These are phyloP conservation scores for Lenzites betulinus DNA, from an alignment of 768 basidiomycete species.

Conservation along the genomic window DNA sequence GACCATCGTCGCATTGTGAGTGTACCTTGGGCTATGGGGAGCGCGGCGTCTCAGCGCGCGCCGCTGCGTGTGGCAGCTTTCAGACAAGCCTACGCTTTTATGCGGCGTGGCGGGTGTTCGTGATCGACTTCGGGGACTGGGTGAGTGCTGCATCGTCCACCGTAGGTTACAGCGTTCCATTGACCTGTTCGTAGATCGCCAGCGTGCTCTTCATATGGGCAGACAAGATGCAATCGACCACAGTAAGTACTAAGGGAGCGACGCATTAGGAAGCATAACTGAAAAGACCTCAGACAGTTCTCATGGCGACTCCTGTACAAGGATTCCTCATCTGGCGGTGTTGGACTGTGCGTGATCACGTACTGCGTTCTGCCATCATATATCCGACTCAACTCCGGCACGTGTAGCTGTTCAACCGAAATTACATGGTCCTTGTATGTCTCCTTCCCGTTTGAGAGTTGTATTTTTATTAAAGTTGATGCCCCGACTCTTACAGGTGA, in stretches of 20 bases:
- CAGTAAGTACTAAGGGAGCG: conserved; percentile 7
- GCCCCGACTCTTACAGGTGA: not conserved
- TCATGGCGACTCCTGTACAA: conserved; percentile 32
- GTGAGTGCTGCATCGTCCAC: conserved; percentile 22
- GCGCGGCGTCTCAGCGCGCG: not conserved
- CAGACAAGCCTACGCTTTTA: conserved; percentile 27
- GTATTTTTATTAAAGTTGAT: too few relatives aligned
- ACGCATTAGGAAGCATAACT: not conserved
- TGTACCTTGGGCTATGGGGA: not conserved
- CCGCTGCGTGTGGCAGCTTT: conserved; percentile 14
- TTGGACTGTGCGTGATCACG: conserved; percentile 25
- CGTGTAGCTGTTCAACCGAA: conserved; percentile 19
- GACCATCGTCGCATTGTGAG: conserved; percentile 27
- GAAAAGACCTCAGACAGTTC: conserved; percentile 16
- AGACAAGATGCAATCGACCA: conserved; percentile 21
- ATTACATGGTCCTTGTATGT: conserved; percentile 19
- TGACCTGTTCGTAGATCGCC: not conserved
- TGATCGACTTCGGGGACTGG: conserved; percentile 30
- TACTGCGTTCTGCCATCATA: not conserved
- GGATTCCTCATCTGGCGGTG: conserved; percentile 32
- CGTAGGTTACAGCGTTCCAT: too few relatives aligned
- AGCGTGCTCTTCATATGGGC: conserved; percentile 22
- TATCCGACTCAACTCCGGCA: too few relatives aligned
- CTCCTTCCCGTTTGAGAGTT: not conserved
- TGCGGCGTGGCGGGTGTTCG: conserved; percentile 26